Conservation (phyloP, 2,329 filamentous ascomycete species). For the Bipolaris sorokiniana region DNA sequence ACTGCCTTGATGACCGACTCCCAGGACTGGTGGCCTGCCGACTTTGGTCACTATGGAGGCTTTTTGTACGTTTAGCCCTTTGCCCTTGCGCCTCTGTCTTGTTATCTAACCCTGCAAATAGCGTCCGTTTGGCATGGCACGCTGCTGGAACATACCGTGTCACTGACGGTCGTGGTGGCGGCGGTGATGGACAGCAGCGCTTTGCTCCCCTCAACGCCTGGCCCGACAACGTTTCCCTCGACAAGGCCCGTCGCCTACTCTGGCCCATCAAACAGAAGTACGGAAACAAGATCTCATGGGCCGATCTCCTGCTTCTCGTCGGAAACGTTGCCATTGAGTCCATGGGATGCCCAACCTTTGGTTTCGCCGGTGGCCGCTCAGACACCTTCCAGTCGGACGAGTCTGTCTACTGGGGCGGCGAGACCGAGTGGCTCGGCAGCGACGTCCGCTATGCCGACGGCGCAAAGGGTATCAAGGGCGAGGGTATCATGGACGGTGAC, state of each 20-base stretch:
- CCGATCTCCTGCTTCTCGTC: slow-evolving; percentile 72
- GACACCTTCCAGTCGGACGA: slow-evolving; percentile 80
- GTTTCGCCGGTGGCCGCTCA: slow-evolving; percentile 73
- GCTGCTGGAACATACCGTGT: slow-evolving; percentile 79
- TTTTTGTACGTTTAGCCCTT: slow-evolving; percentile 59
- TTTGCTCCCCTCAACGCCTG: slow-evolving; percentile 83
- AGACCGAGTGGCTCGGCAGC: slow-evolving; percentile 77
- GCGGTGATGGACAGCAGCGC: slow-evolving; percentile 75
- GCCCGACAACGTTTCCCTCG: slow-evolving; percentile 78
- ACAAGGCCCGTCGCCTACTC: slow-evolving; percentile 79
- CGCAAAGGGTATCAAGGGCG: slow-evolving; percentile 53
- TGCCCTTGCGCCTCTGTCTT: not conserved
- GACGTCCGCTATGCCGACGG: slow-evolving; percentile 69
- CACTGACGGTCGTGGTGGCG: slow-evolving; percentile 75
- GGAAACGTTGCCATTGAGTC: slow-evolving; percentile 79
- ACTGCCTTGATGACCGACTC: slow-evolving; percentile 75
- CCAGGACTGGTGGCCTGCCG: slow-evolving; percentile 81
- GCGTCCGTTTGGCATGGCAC: slow-evolving; percentile 81
- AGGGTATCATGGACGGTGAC: slow-evolving; percentile 48
- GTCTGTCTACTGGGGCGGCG: slow-evolving; percentile 77
- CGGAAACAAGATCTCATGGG: slow-evolving; percentile 81
- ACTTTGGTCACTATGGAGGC: slow-evolving; percentile 81
- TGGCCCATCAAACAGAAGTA: slow-evolving; percentile 89
- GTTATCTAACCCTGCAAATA: slow-evolving; percentile 15
- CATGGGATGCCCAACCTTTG: slow-evolving; percentile 76